A percentile compares a stretch with the other conserved stretches of the same genome.
These are phyloP conservation scores for Pestalotiopsis sp. DNA, from an alignment of 2,329 filamentous ascomycete genomes.

Conservation along the genomic window DNA sequence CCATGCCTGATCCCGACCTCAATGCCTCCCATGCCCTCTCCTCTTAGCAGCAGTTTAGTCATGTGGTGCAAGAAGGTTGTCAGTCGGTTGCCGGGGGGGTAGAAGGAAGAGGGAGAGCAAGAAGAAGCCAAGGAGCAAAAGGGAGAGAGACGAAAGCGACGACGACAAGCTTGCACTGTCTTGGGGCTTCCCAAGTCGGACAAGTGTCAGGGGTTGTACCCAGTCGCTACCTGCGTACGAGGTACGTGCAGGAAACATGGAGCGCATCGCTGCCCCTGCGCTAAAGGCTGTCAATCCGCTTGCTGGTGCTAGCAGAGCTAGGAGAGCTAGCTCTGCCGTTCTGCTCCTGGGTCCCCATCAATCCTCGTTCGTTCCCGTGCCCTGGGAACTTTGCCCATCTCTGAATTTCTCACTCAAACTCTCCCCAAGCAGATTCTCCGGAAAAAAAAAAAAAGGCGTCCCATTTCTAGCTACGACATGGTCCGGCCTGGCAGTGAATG, in stretches of 20 bases:
- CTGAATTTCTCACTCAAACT: neutral
- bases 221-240: neutral
- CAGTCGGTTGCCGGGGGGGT: neutral
- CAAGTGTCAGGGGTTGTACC: constrained; percentile 9
- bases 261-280: neutral
- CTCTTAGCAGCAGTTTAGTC: neutral
- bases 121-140: neutral
- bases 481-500: neutral
- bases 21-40: neutral
- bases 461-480: too few species aligned
- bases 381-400: neutral
- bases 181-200: constrained; percentile 6
- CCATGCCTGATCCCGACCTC: neutral
- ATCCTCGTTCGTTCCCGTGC: neutral
- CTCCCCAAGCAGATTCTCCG: neutral
- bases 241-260: neutral
- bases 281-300: neutral
- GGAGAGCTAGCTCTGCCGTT: neutral
- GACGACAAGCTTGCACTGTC: constrained; percentile 1
- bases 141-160: neutral
- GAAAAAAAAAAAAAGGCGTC: too few species aligned
- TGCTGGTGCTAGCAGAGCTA: neutral
- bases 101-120: neutral
- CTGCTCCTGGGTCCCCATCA: neutral
- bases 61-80: neutral